Evolutionary conservation across 345 rosid species (phyloP).

Genomic region (Citrus medica): DNA sequence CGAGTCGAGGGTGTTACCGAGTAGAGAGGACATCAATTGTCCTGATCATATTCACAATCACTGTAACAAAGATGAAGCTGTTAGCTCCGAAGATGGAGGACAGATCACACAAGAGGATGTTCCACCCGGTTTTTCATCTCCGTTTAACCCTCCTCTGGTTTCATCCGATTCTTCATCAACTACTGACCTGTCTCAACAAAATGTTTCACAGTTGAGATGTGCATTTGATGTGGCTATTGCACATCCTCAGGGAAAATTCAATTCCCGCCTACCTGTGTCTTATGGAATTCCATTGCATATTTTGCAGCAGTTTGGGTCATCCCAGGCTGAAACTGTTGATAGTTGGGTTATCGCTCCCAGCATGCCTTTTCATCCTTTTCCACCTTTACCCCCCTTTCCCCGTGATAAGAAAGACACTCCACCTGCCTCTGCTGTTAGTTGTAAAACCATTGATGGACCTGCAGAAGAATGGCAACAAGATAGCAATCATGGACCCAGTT

Average conservation of each 20-base stretch:
- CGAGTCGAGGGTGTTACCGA: slow-evolving; percentile 22
- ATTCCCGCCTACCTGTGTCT: slow-evolving; percentile 61
- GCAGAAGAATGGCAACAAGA: slow-evolving; percentile 13
- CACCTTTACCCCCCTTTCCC: slow-evolving; percentile 74
- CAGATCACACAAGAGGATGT: slow-evolving; percentile 48
- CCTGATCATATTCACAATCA: slow-evolving; percentile 16
- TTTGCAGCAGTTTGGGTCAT: slow-evolving; percentile 60
- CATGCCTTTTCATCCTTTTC: slow-evolving; percentile 81
- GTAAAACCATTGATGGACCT: slow-evolving; percentile 13
- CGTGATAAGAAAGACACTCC: slow-evolving; percentile 30
- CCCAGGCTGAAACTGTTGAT: slow-evolving; percentile 36
- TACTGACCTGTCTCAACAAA: slow-evolving; percentile 24
- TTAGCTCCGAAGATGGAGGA: slow-evolving; percentile 23
- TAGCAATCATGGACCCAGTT: slow-evolving; percentile 14
- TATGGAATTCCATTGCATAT: slow-evolving; percentile 79
- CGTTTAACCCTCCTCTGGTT: slow-evolving; percentile 18
- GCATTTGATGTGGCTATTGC: slow-evolving; percentile 39
- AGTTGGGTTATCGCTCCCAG: slow-evolving; percentile 85
- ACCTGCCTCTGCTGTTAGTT: slow-evolving; percentile 21
- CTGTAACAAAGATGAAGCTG: slow-evolving; percentile 19
- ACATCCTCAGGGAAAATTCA: slow-evolving; percentile 56
- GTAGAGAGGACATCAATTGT: slow-evolving; percentile 15
- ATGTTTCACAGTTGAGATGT: slow-evolving; percentile 16
- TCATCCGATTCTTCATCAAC: slow-evolving; percentile 37
- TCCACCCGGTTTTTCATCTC: slow-evolving; percentile 91